A percentile compares a stretch with the other conserved stretches of the same genome.
These are phyloP conservation scores for Phytophthora tentaculata DNA, from an alignment of 352 stramenopile species.

Conservation along the genomic window DNA sequence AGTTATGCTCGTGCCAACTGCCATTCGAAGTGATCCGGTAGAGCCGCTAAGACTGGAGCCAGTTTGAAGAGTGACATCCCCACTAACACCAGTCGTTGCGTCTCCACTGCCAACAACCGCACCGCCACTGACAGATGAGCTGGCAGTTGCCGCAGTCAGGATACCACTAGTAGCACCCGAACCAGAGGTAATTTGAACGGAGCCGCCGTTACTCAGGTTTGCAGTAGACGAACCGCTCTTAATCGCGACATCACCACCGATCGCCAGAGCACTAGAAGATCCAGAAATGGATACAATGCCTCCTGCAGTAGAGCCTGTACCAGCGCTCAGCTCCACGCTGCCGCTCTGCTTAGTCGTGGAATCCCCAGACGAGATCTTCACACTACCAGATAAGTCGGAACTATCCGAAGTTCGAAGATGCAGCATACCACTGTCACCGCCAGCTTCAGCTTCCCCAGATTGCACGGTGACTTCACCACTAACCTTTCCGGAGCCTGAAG, in stretches of 20 bases:
- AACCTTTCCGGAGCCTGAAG: slow-evolving; percentile 24
- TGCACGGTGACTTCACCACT: slow-evolving; percentile 31
- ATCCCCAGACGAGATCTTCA: slow-evolving; percentile 39
- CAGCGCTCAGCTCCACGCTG: slow-evolving; percentile 34
- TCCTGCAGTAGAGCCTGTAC: slow-evolving; percentile 18
- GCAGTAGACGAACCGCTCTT: slow-evolving; percentile 27
- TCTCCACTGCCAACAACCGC: slow-evolving; percentile 32
- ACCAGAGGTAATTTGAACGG: slow-evolving; percentile 21
- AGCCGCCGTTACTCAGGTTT: slow-evolving; percentile 21
- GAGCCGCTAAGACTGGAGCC: slow-evolving; percentile 31
- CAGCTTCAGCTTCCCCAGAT: slow-evolving; percentile 29
- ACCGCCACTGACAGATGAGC: slow-evolving; percentile 25
- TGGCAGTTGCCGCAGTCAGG: slow-evolving; percentile 20
- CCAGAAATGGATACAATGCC: slow-evolving; percentile 35
- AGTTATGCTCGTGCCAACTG: slow-evolving; percentile 20
- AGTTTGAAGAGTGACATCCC: slow-evolving; percentile 32
- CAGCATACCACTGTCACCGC: slow-evolving; percentile 34
- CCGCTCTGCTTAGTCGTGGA: slow-evolving; percentile 32
- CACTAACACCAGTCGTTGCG: slow-evolving; percentile 29
- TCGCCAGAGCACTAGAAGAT: slow-evolving; percentile 17
- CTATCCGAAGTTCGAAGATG: slow-evolving; percentile 27
- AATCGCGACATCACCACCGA: slow-evolving; percentile 32
- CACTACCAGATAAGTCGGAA: slow-evolving; percentile 25
- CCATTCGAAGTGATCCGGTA: slow-evolving; percentile 28
- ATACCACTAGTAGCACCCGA: slow-evolving; percentile 25